Evolutionary conservation across 345 rosid genomes (phyloP).

Genomic region (Brassica rapa): DNA sequence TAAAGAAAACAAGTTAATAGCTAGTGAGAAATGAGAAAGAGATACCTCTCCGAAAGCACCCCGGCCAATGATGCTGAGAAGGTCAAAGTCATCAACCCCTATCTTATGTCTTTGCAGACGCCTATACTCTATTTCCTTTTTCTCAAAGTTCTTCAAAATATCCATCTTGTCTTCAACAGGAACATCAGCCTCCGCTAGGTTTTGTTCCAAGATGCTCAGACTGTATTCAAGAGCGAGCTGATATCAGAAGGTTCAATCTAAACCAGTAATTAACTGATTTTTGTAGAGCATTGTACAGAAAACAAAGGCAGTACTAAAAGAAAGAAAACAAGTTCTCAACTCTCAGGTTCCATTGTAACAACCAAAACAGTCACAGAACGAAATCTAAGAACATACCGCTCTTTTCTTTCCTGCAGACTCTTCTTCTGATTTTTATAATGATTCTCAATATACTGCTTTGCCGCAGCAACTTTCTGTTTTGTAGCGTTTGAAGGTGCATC

Average conservation of each 20-base stretch:
- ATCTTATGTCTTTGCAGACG: slow-evolving; percentile 52
- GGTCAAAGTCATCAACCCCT: slow-evolving; percentile 55
- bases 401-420: slow-evolving; percentile 52
- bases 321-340: not conserved
- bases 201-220: slow-evolving; percentile 48
- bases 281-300: too few relatives aligned
- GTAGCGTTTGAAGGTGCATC: slow-evolving; percentile 52
- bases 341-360: slow-evolving; percentile 12
- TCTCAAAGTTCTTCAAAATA: slow-evolving; percentile 45
- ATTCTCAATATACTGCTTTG: slow-evolving; percentile 50
- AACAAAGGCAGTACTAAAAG: not conserved
- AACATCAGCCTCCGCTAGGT: slow-evolving; percentile 52
- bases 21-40: slow-evolving; percentile 15
- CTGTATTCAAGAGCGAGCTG: slow-evolving; percentile 40
- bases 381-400: slow-evolving; percentile 37
- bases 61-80: slow-evolving; percentile 51
- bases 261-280: slow-evolving; percentile 12
- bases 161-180: slow-evolving; percentile 49
- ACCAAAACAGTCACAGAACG: not conserved
- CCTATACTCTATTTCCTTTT: slow-evolving; percentile 51
- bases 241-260: slow-evolving; percentile 12
- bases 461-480: slow-evolving; percentile 50
- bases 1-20: slow-evolving; percentile 9
- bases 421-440: slow-evolving; percentile 52
- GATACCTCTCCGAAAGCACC: slow-evolving; percentile 60